Evolutionary conservation across 2,329 filamentous ascomycete genomes (phyloP), one percentile per base, ranked within the genome.

Genomic region (Fusarium tuaranense): DNA sequence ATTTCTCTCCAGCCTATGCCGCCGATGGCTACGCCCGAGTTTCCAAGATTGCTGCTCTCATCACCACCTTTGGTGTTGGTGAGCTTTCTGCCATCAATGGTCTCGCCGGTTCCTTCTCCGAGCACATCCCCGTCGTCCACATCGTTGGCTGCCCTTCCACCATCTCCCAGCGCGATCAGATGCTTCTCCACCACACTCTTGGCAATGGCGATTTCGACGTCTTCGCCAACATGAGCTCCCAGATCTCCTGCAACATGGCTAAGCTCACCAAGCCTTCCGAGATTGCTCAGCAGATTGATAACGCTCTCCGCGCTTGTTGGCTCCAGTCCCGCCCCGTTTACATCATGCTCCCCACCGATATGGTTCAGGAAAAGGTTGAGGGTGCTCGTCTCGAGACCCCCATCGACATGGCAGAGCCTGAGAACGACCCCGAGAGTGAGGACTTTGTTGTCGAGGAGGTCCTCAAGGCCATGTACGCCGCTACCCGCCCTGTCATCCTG

Each of bases 361-460:
- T 97, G 87, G 91, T 94, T 12, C 86, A 91, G 76, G 89, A 91
- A 81, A 94, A 95, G 83, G 85, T 97, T 27, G 92, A 96, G 80
- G 94, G 93, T 39, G 88, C 89, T 57, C 87, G 92, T 9, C 87
- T 97, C 14, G 88, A 92, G n/a, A 92, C 86, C 0, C 91, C 91
- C 0, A 90, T 98, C 69, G 89, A 95, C 78, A 84, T 96, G 2
- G 82, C 85, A 1, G 88, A 91, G 66, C 89, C 91, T 2, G 71
- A 81, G 20, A 97, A 96, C 78, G 90, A 95, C 27, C 79, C 85
- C 1, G 93, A 92, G 72, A 91, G 90, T 69, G 95, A 97, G 82
- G 88, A 94, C 72, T 95, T 95, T 70, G 93, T 96, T n/a, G 93
- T 97, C 12, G 90, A 94, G 41, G 91, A 95, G 18, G 89, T 97